Evolutionary conservation across 2,329 filamentous ascomycete genomes (phyloP).

Genomic region (Pseudogymnoascus sp.): DNA sequence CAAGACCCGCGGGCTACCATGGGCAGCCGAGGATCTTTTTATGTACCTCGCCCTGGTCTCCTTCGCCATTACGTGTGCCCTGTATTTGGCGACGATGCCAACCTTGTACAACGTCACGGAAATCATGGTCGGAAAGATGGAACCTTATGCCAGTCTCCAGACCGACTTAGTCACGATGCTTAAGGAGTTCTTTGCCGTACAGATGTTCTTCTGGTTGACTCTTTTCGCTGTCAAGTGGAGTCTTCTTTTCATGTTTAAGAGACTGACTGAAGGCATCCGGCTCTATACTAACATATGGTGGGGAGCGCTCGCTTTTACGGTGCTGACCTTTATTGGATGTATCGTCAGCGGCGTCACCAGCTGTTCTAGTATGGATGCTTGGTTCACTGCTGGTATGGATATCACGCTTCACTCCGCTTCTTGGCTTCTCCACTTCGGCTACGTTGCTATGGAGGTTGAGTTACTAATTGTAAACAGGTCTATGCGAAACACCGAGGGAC

Average conservation of each 20-base stretch:
- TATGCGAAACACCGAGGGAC: constrained; percentile 13
- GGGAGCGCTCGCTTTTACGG: constrained; percentile 4
- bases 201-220: constrained; percentile 10
- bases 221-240: constrained; percentile 10
- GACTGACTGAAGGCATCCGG: not conserved
- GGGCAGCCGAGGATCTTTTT: constrained; percentile 14
- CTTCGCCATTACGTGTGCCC: constrained; percentile 25
- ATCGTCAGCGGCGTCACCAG: constrained; percentile 30
- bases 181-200: constrained; percentile 30
- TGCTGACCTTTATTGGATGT: constrained; percentile 31
- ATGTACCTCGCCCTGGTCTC: constrained; percentile 18
- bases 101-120: constrained; percentile 28
- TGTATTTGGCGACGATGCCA: constrained; percentile 32
- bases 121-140: constrained; percentile 20
- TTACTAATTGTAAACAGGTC: not conserved
- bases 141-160: constrained; percentile 26
- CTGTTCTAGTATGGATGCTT: constrained; percentile 30
- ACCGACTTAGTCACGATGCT: constrained; percentile 28
- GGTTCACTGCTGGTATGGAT: constrained; percentile 25
- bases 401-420: not conserved
- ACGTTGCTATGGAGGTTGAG: not conserved
- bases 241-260: constrained; percentile 3
- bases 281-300: constrained; percentile 8
- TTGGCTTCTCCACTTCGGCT: not conserved
- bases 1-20: constrained; percentile 12